Evolutionary conservation across 805 yeast genomes (phyloP), one percentile per base, ranked within the genome.

Genomic region (Citeromyces nyonsensis): DNA sequence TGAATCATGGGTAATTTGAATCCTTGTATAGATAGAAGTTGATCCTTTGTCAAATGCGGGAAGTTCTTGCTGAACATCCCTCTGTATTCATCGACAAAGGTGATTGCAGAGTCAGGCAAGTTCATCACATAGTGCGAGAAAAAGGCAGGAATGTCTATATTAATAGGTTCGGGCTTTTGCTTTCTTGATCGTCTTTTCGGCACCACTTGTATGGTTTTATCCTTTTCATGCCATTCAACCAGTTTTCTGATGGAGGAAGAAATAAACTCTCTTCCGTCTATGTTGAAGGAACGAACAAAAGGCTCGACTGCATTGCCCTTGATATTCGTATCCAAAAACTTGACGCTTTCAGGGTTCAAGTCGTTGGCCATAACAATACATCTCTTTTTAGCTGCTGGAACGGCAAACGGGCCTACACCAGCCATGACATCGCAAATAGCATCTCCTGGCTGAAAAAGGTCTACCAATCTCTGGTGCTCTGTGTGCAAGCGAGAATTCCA

Each of bases 381-480:
- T 10, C 68, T 67, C 38, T 78, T 82, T 51, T 79, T 84, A 10
- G 86, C 97, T 1, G 96, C 94, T 0, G 99, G 99, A 1, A 91
- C 72, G 2, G 94, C 88, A 59, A 93, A 91, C 4, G 99, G 99
- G 0, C 99, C 99, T 2, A 91, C 97, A 30, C 99, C 99, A 1
- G 95, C 97, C 72, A 93, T 82, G 0, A 85, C 96, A 57, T 91
- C 99, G 44, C 84, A 83, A 0, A 93, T 80, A 5, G 84, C 80
- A 37, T 78, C 79, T 4, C 69, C 61, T 28, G 66, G 44, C 44
- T 81, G 78, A 36, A 59, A 61, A 26, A 55, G 47, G 2, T 56
- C 49, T 3, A 91, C 77, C 28, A 91, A 56, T 37, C 97, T 61
- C 30, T 74, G 88, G 52, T 91, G 99, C 46, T 91, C 99, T 1